Conservation (phyloP, 306 rosid species). For the Senna tora region DNA sequence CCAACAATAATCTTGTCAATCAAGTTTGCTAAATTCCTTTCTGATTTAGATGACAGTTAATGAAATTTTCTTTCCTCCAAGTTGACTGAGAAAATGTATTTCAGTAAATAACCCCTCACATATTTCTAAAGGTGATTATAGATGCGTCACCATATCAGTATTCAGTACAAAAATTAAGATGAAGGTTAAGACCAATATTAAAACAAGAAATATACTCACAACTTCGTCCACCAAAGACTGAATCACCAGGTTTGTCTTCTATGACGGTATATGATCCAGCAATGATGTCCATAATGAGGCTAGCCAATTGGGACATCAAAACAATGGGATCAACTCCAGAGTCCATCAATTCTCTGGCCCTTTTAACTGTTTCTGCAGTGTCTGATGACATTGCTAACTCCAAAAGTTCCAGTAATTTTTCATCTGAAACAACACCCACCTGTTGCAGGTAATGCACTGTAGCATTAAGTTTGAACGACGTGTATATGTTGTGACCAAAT, state of each 20-base stretch:
- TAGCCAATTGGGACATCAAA: conserved; percentile 97
- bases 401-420: conserved; percentile 89
- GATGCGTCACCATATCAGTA: conserved; percentile 22
- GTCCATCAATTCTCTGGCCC: conserved; percentile 97
- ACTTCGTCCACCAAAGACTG: conserved; percentile 65
- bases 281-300: conserved; percentile 96
- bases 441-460: conserved; percentile 49
- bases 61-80: conserved; percentile 22
- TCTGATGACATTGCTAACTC: conserved; percentile 99
- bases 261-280: conserved; percentile 81
- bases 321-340: conserved; percentile 96
- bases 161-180: conserved; percentile 26
- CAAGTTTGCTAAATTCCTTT: conserved; percentile 18
- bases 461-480: conserved; percentile 36
- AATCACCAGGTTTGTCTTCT: conserved; percentile 62
- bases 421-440: conserved; percentile 99
- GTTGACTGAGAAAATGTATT: conserved; percentile 30
- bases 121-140: background rate
- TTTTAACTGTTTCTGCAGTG: conserved; percentile 95
- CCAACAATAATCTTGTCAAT: background rate
- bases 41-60: conserved; percentile 26
- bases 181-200: conserved; percentile 31
- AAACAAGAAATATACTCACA: conserved; percentile 65
- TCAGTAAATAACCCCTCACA: conserved; percentile 21
- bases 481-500: conserved; percentile 17